Evolutionary conservation across 257 asterid species (phyloP).

Genomic region (Thymus quinquecostatus): DNA sequence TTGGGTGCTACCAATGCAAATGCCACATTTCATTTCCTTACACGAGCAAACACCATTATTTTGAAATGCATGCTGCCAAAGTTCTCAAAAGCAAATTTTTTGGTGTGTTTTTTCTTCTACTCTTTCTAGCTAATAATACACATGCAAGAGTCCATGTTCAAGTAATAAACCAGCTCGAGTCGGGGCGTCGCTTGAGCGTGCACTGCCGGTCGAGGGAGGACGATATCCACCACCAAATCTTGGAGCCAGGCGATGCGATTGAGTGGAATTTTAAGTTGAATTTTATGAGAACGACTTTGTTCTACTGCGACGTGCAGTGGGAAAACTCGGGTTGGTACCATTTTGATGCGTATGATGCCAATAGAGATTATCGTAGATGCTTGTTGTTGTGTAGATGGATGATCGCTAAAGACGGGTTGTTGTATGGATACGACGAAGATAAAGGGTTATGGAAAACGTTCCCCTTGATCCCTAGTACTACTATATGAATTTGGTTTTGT

Average conservation of each 20-base stretch:
- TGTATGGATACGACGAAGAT: slow-evolving; percentile 44
- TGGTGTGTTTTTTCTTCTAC: not conserved
- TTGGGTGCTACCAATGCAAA: not conserved
- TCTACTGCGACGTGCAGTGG: slow-evolving; percentile 47
- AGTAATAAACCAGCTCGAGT: slow-evolving; percentile 36
- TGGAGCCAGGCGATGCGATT: slow-evolving; percentile 24
- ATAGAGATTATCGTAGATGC: slow-evolving; percentile 39
- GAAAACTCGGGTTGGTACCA: slow-evolving; percentile 32
- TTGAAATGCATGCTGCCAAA: slow-evolving; percentile 27
- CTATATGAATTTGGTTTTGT: not conserved
- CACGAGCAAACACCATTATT: not conserved
- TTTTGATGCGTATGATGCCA: slow-evolving; percentile 44
- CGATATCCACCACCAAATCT: slow-evolving; percentile 42
- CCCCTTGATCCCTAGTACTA: slow-evolving; percentile 17
- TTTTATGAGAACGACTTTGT: slow-evolving; percentile 43
- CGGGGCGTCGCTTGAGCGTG: slow-evolving; percentile 28
- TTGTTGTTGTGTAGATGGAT: slow-evolving; percentile 46
- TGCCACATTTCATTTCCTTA: not conserved
- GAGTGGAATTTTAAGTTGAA: slow-evolving; percentile 44
- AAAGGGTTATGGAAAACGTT: slow-evolving; percentile 38
- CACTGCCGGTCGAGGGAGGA: slow-evolving; percentile 52
- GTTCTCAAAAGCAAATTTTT: not conserved
- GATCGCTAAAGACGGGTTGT: slow-evolving; percentile 28
- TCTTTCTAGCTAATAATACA: not conserved
- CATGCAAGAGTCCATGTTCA: slow-evolving; percentile 36